These are phyloP conservation scores for Epichloe sp. DNA, from an alignment of 2,329 filamentous ascomycete genomes.

Conservation along the genomic window DNA sequence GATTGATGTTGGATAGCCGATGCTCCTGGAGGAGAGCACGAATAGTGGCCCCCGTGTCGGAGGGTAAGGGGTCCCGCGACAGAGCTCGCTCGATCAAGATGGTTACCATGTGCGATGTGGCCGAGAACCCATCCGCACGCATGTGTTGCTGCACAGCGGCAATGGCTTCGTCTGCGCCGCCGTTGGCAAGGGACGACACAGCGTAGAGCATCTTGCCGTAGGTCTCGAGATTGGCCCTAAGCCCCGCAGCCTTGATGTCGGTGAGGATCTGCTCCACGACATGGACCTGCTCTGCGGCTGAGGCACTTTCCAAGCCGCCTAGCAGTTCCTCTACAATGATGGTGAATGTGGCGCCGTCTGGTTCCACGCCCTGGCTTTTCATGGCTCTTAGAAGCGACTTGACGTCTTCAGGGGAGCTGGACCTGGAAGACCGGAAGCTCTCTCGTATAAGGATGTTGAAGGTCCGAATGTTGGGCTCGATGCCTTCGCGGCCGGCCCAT, in stretches of 20 bases:
- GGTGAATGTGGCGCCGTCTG: slow-evolving; percentile 59
- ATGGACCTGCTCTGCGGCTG: slow-evolving; percentile 35
- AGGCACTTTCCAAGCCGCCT: slow-evolving; percentile 23
- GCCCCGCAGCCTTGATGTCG: slow-evolving; percentile 42
- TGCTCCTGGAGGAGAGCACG: slow-evolving; percentile 46
- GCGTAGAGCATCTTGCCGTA: slow-evolving; percentile 59
- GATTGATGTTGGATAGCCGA: slow-evolving; percentile 22
- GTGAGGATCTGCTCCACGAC: slow-evolving; percentile 41
- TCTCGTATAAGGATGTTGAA: slow-evolving; percentile 60
- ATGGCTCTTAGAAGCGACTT: slow-evolving; percentile 44
- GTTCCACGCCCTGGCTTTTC: slow-evolving; percentile 37
- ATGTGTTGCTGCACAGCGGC: slow-evolving; percentile 52
- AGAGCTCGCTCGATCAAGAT: slow-evolving; percentile 60
- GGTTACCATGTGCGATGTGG: slow-evolving; percentile 58
- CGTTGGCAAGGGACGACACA: slow-evolving; percentile 21
- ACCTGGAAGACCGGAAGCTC: slow-evolving; percentile 35
- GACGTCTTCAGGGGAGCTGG: slow-evolving; percentile 35
- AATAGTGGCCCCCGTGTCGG: slow-evolving; percentile 33
- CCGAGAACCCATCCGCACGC: slow-evolving; percentile 33
- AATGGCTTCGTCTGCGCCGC: slow-evolving; percentile 35
- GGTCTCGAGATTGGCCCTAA: slow-evolving; percentile 46
- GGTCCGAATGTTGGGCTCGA: slow-evolving; percentile 42
- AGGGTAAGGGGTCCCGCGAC: slow-evolving; percentile 40
- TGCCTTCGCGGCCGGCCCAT: slow-evolving; percentile 44
- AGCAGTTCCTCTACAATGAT: slow-evolving; percentile 53